Evolutionary conservation across 352 stramenopile genomes (phyloP).

Genomic region (Chrysophaeum taylorii): DNA sequence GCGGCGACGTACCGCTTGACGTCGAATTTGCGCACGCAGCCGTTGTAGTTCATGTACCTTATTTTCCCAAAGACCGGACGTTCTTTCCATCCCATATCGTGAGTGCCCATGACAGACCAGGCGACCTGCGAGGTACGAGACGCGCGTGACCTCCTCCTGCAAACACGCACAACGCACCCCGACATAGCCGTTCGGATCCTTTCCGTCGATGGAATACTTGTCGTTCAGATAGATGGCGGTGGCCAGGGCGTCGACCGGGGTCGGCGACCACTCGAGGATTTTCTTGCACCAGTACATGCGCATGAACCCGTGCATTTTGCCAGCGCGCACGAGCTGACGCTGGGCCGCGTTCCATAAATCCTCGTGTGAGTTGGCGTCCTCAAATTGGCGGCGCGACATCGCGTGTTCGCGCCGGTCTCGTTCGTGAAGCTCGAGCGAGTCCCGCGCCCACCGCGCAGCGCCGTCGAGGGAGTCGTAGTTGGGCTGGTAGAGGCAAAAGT

Average conservation of each 20-base stretch:
- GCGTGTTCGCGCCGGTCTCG: constrained; percentile 60
- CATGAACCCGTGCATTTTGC: constrained; percentile 70
- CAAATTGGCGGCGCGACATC: constrained; percentile 79
- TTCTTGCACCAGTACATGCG: constrained; percentile 99
- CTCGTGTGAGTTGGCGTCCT: constrained; percentile 81
- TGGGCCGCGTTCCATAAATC: constrained; percentile 97
- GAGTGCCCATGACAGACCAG: constrained; percentile 83
- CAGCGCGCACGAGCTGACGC: constrained; percentile 79
- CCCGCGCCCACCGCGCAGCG: constrained; percentile 76
- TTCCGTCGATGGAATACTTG: constrained; percentile 91
- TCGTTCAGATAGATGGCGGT: constrained; percentile 93
- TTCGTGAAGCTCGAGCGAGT: constrained; percentile 74
- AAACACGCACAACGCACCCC: constrained; percentile 31
- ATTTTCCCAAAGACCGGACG: constrained; percentile 95
- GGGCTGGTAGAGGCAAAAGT: constrained; percentile 90
- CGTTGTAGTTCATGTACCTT: constrained; percentile 95
- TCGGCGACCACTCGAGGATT: constrained; percentile 91
- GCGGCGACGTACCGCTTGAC: constrained; percentile 58
- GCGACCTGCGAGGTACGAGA: constrained; percentile 37
- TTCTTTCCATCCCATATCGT: constrained; percentile 93
- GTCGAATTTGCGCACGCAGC: constrained; percentile 95
- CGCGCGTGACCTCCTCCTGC: not conserved
- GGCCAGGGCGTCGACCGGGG: constrained; percentile 73
- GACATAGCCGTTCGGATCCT: constrained; percentile 81
- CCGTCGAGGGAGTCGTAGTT: constrained; percentile 80